Evolutionary conservation across 2,329 filamentous ascomycete species (phyloP).

Genomic region (Domatiomyces globalis): DNA sequence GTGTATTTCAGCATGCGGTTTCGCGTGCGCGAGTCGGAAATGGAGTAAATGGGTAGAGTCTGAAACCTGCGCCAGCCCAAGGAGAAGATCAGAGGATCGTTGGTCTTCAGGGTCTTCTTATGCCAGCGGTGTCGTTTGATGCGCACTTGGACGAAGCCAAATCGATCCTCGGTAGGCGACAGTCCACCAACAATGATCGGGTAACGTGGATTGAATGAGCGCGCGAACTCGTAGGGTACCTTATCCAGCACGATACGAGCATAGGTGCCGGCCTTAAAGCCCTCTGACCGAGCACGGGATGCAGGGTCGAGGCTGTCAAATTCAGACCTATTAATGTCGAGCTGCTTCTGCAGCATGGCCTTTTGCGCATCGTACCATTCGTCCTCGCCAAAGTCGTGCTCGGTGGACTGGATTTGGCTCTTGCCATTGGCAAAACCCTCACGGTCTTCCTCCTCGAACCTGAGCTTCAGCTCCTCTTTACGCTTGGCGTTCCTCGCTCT

Average conservation of each 20-base stretch:
- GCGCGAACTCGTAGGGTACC: conserved; percentile 80
- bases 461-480: conserved; percentile 85
- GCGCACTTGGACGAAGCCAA: conserved; percentile 85
- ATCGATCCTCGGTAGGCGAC: conserved; percentile 82
- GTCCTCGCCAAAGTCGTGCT: conserved; percentile 83
- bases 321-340: conserved; percentile 91
- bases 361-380: conserved; percentile 99
- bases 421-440: conserved; percentile 80
- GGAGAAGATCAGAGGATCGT: conserved; percentile 93
- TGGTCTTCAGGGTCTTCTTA: conserved; percentile 97
- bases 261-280: conserved; percentile 83
- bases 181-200: conserved; percentile 87
- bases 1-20: conserved; percentile 99
- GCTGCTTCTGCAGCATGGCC: conserved; percentile 82
- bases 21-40: conserved; percentile 79
- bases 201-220: conserved; percentile 63
- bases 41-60: conserved; percentile 81
- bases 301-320: conserved; percentile 75
- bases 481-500: conserved; percentile 77
- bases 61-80: conserved; percentile 95
- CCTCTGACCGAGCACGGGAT: conserved; percentile 73
- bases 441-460: conserved; percentile 96
- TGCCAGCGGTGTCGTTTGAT: conserved; percentile 98
- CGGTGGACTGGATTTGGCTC: conserved; percentile 60
- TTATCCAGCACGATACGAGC: conserved; percentile 78